A percentile compares a stretch with the other conserved stretches of the same genome.
Evolutionary conservation across 202 grass and related monocot species (phyloP).

Genomic region (Schoenoplectus triqueter): DNA sequence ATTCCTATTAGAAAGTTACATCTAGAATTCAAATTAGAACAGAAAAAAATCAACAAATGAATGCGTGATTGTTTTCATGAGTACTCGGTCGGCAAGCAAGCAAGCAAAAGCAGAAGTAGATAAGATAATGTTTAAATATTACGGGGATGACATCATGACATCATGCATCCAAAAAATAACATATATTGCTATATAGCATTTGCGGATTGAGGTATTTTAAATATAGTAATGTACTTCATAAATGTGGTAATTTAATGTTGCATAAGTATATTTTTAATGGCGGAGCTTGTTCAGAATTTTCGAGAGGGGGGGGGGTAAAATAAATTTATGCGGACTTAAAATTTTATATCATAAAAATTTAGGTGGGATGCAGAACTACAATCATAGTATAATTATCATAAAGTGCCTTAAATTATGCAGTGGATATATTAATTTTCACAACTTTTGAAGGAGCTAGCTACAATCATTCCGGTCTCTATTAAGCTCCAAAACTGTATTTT

Average conservation of each 20-base stretch:
- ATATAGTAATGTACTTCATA: background rate
- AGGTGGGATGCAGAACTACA: too few relatives aligned
- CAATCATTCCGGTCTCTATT: too few relatives aligned
- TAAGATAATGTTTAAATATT: background rate
- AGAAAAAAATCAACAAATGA: background rate
- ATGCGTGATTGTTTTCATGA: constrained; percentile 36
- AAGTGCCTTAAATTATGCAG: too few relatives aligned
- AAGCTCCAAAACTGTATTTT: too few relatives aligned
- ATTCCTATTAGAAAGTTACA: constrained; percentile 2
- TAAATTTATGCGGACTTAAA: too few relatives aligned
- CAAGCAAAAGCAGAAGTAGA: background rate
- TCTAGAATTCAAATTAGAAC: constrained; percentile 18
- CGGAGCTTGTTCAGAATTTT: too few relatives aligned
- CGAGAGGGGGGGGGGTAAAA: too few relatives aligned
- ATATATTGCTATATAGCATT: background rate
- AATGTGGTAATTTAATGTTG: background rate
- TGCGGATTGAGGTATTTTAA: background rate
- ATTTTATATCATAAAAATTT: too few relatives aligned
- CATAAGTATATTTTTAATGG: too few relatives aligned
- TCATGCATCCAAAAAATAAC: background rate
- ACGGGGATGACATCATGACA: background rate
- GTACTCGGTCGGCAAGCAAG: constrained; percentile 33
- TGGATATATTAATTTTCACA: too few relatives aligned
- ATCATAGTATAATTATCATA: too few relatives aligned
- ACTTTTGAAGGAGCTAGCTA: too few relatives aligned